A percentile compares a stretch with the other conserved stretches of the same genome.
phyloP scores from a whole-genome alignment of 2,329 filamentous ascomycete species.

The Trichoderma citrinoviride region DNA sequence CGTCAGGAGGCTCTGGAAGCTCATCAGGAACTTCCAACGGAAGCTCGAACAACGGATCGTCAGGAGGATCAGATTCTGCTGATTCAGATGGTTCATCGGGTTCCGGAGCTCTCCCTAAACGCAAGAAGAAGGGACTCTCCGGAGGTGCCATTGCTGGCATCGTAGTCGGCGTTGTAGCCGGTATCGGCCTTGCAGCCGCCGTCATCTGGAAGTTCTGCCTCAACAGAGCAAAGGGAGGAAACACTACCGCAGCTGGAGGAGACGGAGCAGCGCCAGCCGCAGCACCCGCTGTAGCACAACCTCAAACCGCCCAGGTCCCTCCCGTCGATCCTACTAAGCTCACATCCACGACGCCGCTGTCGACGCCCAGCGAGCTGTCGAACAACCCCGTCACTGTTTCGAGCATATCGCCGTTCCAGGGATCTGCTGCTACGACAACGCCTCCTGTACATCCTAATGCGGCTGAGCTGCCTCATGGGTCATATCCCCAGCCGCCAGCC shows the following conservation, averaged over 20 bases:
- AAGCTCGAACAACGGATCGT: not conserved
- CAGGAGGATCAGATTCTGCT: not conserved
- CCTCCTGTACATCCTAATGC: conserved; percentile 3
- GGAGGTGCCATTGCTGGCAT: conserved; percentile 11
- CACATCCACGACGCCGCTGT: not conserved
- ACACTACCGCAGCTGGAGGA: not conserved
- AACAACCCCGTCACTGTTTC: not conserved
- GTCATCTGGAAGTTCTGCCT: conserved; percentile 2
- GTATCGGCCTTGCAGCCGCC: not conserved
- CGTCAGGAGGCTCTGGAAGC: not conserved
- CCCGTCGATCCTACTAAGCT: not conserved
- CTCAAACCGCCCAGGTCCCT: not conserved
- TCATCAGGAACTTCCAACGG: not conserved
- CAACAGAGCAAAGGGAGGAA: conserved; percentile 6
- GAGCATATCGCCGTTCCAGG: conserved; percentile 2
- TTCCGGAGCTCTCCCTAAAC: not conserved
- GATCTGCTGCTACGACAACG: not conserved
- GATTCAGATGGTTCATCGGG: not conserved
- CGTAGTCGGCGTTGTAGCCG: not conserved
- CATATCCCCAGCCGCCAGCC: conserved; percentile 3
- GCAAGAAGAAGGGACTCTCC: not conserved
- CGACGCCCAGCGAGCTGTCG: conserved; percentile 1
- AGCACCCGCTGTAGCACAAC: not conserved
- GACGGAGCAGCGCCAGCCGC: not conserved
- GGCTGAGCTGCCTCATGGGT: not conserved